A percentile compares a stretch with the other conserved stretches of the same genome.
Evolutionary conservation across 192 early-diverging fungal species (phyloP).

Genomic region (Gryganskiella cystojenkinii): DNA sequence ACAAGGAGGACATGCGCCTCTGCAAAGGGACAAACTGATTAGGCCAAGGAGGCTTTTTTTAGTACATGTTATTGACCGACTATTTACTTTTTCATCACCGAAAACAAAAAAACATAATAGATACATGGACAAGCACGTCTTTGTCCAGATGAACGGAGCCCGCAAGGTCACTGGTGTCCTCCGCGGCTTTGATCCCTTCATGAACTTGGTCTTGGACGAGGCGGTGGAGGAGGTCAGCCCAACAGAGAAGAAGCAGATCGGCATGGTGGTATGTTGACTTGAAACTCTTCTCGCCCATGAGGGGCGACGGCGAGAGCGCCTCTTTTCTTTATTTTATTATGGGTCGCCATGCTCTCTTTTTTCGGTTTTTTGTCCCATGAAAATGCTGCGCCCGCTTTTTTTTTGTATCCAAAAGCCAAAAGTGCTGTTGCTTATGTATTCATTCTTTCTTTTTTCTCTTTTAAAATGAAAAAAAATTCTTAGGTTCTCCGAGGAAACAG

Average conservation of each 20-base stretch:
- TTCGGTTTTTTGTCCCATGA: not conserved
- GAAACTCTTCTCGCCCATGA: not conserved
- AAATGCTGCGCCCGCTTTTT: not conserved
- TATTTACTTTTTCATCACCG: not conserved
- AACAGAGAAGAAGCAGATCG: conserved; percentile 78
- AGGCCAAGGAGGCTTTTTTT: too few relatives aligned
- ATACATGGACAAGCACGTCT: conserved; percentile 95
- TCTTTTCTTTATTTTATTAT: not conserved
- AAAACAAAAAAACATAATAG: conserved; percentile 47
- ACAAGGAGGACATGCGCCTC: not conserved
- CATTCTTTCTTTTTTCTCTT: conserved; percentile 1
- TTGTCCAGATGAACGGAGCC: conserved; percentile 91
- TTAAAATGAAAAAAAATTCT: too few relatives aligned
- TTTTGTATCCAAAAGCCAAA: not conserved
- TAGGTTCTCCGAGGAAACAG: conserved; percentile 83
- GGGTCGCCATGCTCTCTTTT: not conserved
- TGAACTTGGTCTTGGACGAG: conserved; percentile 98
- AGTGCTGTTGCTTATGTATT: not conserved
- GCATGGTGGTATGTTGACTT: conserved; percentile 79
- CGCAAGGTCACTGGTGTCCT: conserved; percentile 94
- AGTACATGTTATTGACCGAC: not conserved
- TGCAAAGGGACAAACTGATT: too few relatives aligned
- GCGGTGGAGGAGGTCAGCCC: conserved; percentile 83
- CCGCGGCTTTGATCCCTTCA: conserved; percentile 99
- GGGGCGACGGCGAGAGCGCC: not conserved